phyloP scores from a whole-genome alignment of 1,284 basidiomycete genomes.

The Trichosporon inkin region DNA sequence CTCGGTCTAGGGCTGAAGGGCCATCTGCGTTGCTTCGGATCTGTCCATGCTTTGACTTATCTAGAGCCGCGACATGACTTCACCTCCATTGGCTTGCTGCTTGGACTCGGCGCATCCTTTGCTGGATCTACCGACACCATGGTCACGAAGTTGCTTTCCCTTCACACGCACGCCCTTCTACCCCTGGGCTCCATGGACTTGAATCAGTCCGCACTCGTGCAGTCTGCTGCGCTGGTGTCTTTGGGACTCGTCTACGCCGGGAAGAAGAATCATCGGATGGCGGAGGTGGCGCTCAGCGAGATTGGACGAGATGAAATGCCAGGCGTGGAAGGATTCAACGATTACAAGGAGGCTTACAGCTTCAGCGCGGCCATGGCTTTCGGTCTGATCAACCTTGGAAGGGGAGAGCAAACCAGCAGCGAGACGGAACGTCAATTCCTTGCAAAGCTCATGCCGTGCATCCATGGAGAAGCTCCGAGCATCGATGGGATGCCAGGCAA shows the following conservation, averaged over 20 bases:
- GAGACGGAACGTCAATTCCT: slow-evolving; percentile 66
- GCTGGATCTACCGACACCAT: slow-evolving; percentile 81
- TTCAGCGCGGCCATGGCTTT: slow-evolving; percentile 83
- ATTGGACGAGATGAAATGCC: slow-evolving; percentile 72
- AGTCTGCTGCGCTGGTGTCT: slow-evolving; percentile 81
- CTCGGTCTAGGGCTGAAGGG: slow-evolving; percentile 88
- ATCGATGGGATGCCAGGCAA: slow-evolving; percentile 16
- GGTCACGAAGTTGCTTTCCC: slow-evolving; percentile 83
- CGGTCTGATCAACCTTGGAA: slow-evolving; percentile 92
- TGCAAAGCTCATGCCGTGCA: slow-evolving; percentile 62
- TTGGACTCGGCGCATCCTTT: slow-evolving; percentile 87
- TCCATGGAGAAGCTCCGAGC: slow-evolving; percentile 61
- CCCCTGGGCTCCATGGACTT: slow-evolving; percentile 82
- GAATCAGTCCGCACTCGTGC: slow-evolving; percentile 82
- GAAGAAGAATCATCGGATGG: slow-evolving; percentile 81
- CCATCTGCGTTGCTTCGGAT: slow-evolving; percentile 78
- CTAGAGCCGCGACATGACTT: slow-evolving; percentile 91
- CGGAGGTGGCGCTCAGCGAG: slow-evolving; percentile 81
- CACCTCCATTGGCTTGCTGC: slow-evolving; percentile 85
- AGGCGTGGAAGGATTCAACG: slow-evolving; percentile 73
- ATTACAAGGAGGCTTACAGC: slow-evolving; percentile 86
- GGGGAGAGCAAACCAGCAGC: slow-evolving; percentile 58
- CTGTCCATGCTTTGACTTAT: slow-evolving; percentile 78
- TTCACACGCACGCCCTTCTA: slow-evolving; percentile 87
- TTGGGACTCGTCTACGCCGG: slow-evolving; percentile 88